Evolutionary conservation across 192 early-diverging fungal species (phyloP).

Genomic region (Backusella tuberculispora): DNA sequence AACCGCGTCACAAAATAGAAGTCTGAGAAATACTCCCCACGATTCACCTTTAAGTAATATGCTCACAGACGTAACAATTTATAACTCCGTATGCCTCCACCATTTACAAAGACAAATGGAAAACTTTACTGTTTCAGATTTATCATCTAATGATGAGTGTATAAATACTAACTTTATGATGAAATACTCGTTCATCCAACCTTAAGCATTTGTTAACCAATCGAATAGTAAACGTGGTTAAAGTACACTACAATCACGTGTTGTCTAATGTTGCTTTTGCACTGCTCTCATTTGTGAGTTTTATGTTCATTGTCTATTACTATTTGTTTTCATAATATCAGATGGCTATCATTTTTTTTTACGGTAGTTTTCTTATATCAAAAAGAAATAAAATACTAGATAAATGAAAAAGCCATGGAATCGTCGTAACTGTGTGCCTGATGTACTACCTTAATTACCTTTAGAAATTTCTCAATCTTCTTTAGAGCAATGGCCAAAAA

Average conservation of each 20-base stretch:
- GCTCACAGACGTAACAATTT: constrained; percentile 9
- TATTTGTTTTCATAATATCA: not conserved
- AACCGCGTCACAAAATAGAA: constrained; percentile 20
- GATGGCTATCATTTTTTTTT: not conserved
- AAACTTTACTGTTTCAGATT: not conserved
- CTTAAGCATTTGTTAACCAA: not conserved
- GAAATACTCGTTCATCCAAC: not conserved
- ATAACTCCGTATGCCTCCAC: not conserved
- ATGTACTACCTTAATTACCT: not conserved
- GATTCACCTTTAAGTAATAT: not conserved
- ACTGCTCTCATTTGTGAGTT: not conserved
- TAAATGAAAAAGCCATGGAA: not conserved
- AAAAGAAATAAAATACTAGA: not conserved
- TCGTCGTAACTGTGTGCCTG: not conserved
- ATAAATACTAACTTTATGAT: constrained; percentile 1
- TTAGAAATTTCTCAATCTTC: constrained; percentile 10
- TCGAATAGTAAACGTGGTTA: constrained; percentile 3
- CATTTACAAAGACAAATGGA: not conserved
- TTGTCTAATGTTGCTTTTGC: not conserved
- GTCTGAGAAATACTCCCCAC: constrained; percentile 5
- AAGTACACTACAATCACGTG: not conserved
- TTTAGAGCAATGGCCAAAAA: constrained; percentile 10
- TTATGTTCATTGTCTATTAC: not conserved
- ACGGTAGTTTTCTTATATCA: not conserved
- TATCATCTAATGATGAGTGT: not conserved